Conservation (phyloP, 2,329 filamentous ascomycete genomes). For the Thermochaetoides dissita region DNA sequence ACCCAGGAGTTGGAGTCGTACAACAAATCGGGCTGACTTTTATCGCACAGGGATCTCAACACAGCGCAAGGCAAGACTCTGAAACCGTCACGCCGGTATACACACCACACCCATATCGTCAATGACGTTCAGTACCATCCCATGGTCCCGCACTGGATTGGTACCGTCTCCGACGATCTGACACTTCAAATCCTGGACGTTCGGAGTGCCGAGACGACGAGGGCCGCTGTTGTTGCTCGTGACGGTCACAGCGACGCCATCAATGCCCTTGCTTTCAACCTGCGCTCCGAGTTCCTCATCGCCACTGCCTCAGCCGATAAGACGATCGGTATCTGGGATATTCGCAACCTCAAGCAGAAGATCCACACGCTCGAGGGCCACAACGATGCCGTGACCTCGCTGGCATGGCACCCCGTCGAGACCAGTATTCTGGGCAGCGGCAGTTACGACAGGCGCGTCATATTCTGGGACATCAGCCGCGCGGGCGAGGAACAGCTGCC, state of each 20-base stretch:
- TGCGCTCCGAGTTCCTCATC: slow-evolving; percentile 73
- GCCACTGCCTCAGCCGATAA: slow-evolving; percentile 93
- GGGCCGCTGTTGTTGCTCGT: slow-evolving; percentile 53
- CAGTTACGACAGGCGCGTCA: slow-evolving; percentile 82
- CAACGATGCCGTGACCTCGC: slow-evolving; percentile 74
- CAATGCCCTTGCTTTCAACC: slow-evolving; percentile 92
- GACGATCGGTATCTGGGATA: slow-evolving; percentile 87
- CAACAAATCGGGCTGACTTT: too few species aligned
- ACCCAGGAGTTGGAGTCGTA: too few species aligned
- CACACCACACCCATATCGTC: slow-evolving; percentile 77
- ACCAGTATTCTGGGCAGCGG: slow-evolving; percentile 77
- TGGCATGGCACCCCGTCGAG: slow-evolving; percentile 91
- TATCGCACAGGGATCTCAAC: slow-evolving; percentile 55
- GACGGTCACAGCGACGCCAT: slow-evolving; percentile 81
- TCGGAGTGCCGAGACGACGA: slow-evolving; percentile 51
- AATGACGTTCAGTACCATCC: slow-evolving; percentile 97
- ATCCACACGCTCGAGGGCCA: slow-evolving; percentile 84
- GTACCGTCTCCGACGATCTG: slow-evolving; percentile 87
- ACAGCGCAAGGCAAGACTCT: slow-evolving; percentile 59
- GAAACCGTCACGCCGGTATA: slow-evolving; percentile 61
- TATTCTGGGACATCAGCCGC: slow-evolving; percentile 90
- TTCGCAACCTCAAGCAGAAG: slow-evolving; percentile 80
- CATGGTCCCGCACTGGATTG: slow-evolving; percentile 69
- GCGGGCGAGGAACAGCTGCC: slow-evolving; percentile 89
- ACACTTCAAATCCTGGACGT: slow-evolving; percentile 85